Evolutionary conservation across 1,284 basidiomycete species (phyloP), one percentile per base, ranked within the genome.

Genomic region (Papiliotrema laurentii): DNA sequence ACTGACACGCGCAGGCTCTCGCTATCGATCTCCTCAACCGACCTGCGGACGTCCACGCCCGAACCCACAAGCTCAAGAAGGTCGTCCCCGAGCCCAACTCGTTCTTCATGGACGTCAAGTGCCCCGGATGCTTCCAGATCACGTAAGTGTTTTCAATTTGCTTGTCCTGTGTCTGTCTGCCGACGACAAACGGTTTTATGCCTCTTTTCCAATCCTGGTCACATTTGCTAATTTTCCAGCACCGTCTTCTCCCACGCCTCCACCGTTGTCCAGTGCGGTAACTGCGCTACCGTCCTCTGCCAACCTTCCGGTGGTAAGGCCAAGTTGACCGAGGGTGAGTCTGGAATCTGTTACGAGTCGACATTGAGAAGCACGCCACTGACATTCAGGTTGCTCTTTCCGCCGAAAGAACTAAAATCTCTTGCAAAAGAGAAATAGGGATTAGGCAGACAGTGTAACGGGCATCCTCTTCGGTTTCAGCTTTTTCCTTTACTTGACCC

Each of bases 31-130:
- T 98, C 75, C 86, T 98, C 75, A 90, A 98, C 86, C 94, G 92
- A 65, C 87, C 89, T 58, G 77, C 83, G 68, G 89, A 92, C 75
- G 78, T 84, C 65, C 87, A 93, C 79, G 85, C 80, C 77, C 85
- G 80, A 78, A 88, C 85, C 76, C 89, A 97, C 86, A 98, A 99
- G 83, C 89, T 97, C 78, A 98, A 98, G 85, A 86, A 93, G 75
- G 85, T 98, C 69, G 96, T 99, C 68, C 96, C 97, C 79, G 87
- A 85, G 58, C 91, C 91, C 61, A 91, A 96, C 80, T 96, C 92
- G 40, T 97, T 93, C 80, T 98, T 97, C 80, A 98, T 98, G 96
- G 96, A 99, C 75, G 93, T 98, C 71, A 98, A 98, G 80, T 98
- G 94, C 81, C 87, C 94, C 70, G 89, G 91, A 87, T 75, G 74